Evolutionary conservation across 2,329 filamentous ascomycete species (phyloP).

Genomic region (Alternaria infectoria): DNA sequence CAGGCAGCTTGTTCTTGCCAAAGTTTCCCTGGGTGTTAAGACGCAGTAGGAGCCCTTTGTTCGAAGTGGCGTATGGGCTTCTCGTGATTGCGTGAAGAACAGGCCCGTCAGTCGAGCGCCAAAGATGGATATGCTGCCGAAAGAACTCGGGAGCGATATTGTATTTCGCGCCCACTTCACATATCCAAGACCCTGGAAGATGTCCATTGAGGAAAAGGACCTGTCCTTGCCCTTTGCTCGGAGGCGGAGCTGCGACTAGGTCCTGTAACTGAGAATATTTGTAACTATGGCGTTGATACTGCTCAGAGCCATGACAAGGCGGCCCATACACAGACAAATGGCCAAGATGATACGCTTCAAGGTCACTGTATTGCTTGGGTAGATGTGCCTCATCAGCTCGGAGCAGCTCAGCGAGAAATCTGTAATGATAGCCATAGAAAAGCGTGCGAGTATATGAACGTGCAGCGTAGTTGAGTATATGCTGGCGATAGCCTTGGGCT

Average conservation of each 20-base stretch:
- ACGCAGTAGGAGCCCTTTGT: slow-evolving; percentile 7
- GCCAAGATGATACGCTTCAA: slow-evolving; percentile 3
- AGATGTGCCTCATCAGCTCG: background rate
- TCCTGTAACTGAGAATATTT: slow-evolving; percentile 1
- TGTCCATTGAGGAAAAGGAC: slow-evolving; percentile 13
- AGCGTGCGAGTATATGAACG: slow-evolving; percentile 15
- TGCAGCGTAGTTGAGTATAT: slow-evolving; percentile 2
- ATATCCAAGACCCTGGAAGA: slow-evolving; percentile 12
- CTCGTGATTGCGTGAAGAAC: slow-evolving; percentile 5
- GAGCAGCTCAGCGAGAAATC: slow-evolving; percentile 7
- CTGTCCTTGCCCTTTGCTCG: slow-evolving; percentile 1
- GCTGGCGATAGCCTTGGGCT: slow-evolving; percentile 1
- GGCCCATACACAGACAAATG: background rate
- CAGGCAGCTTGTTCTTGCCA: background rate
- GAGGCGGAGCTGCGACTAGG: background rate
- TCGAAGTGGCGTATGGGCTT: background rate
- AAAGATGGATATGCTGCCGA: slow-evolving; percentile 11
- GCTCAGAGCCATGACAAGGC: background rate
- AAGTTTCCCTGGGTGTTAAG: slow-evolving; percentile 7
- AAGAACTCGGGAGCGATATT: slow-evolving; percentile 9
- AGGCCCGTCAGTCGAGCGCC: slow-evolving; percentile 8
- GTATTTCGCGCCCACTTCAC: slow-evolving; percentile 7
- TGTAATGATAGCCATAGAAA: slow-evolving; percentile 11
- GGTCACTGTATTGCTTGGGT: background rate
- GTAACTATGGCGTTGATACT: background rate